A percentile compares a stretch with the other conserved stretches of the same genome.
Evolutionary conservation across 1,139 yeast genomes (phyloP).

Genomic region (Kodamaea ohmeri): DNA sequence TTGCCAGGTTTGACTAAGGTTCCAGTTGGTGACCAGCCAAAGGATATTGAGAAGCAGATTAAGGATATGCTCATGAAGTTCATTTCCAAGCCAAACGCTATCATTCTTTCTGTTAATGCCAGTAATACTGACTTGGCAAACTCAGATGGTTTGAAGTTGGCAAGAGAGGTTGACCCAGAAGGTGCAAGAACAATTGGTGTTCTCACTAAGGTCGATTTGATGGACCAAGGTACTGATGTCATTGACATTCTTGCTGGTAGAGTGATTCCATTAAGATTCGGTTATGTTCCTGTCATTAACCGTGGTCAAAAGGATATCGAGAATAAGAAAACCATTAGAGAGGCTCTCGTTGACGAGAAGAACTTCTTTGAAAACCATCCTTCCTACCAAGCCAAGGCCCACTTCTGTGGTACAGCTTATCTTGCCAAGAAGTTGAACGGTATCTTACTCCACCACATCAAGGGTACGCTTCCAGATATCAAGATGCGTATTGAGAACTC

Average conservation of each 20-base stretch:
- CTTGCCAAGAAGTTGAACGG: constrained; percentile 90
- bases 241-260: constrained; percentile 95
- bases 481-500: constrained; percentile 86
- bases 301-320: constrained; percentile 98
- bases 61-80: constrained; percentile 92
- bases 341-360: constrained; percentile 81
- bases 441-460: constrained; percentile 88
- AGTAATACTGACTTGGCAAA: constrained; percentile 98
- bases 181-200: constrained; percentile 97
- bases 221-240: constrained; percentile 99
- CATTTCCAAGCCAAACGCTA: constrained; percentile 94
- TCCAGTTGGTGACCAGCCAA: constrained; percentile 99
- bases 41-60: constrained; percentile 92
- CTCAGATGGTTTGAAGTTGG: constrained; percentile 93
- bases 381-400: constrained; percentile 81
- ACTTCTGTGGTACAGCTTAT: constrained; percentile 93
- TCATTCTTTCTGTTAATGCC: constrained; percentile 91
- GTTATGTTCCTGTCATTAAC: constrained; percentile 96
- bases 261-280: constrained; percentile 91
- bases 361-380: constrained; percentile 74
- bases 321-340: constrained; percentile 77
- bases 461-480: constrained; percentile 90
- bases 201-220: constrained; percentile 90
- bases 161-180: constrained; percentile 97
- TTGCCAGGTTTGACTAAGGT: constrained; percentile 97